Conservation (phyloP, 495 filamentous ascomycete species). For the Penicillium silybi region DNA sequence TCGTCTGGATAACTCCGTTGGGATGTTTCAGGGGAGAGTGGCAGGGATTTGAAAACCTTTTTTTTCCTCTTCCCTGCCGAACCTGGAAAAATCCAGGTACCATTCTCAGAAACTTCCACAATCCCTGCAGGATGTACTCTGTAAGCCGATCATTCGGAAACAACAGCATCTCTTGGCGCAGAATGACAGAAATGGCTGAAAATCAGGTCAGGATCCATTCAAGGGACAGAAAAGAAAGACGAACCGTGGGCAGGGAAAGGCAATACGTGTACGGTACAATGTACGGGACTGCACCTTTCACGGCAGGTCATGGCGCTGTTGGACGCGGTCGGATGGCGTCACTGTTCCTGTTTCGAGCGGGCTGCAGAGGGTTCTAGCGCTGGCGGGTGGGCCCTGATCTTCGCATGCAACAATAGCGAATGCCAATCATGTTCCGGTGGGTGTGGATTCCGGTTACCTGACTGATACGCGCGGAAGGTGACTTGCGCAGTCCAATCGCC, state of each 20-base stretch:
- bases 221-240: not conserved
- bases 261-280: not conserved
- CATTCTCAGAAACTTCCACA: slow-evolving; percentile 18
- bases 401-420: slow-evolving; percentile 10
- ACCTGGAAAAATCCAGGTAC: not conserved
- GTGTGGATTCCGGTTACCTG: slow-evolving; percentile 13
- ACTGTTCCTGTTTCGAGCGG: slow-evolving; percentile 27
- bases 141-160: slow-evolving; percentile 2
- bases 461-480: not conserved
- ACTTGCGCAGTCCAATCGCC: not conserved
- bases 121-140: slow-evolving; percentile 18
- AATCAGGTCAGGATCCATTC: not conserved
- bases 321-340: slow-evolving; percentile 21
- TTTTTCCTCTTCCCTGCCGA: not conserved
- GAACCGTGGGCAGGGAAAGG: not conserved
- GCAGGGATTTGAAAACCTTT: not conserved
- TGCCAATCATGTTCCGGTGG: slow-evolving; percentile 6
- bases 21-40: not conserved
- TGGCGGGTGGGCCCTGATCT: slow-evolving; percentile 26
- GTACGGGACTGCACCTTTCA: slow-evolving; percentile 8
- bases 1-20: not conserved
- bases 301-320: slow-evolving; percentile 24
- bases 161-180: slow-evolving; percentile 1
- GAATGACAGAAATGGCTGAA: not conserved
- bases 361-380: slow-evolving; percentile 23